phyloP scores from a whole-genome alignment of 345 rosid species.

The Populus nigra region DNA sequence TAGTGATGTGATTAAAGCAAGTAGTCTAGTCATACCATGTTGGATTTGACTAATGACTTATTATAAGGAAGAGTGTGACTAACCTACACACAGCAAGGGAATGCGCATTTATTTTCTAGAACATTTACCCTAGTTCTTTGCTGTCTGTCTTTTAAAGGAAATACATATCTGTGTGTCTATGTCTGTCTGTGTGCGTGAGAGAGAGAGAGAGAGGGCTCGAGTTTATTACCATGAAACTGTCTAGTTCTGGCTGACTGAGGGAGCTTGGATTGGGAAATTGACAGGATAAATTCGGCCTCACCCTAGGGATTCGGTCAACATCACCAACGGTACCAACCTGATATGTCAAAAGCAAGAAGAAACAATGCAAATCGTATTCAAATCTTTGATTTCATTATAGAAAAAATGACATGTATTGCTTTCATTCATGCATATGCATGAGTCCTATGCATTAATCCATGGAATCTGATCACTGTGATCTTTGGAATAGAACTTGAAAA shows the following conservation, averaged over 20 bases:
- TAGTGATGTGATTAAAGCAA: background rate
- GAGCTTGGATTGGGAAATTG: slow-evolving; percentile 17
- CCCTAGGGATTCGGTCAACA: background rate
- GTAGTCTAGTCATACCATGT: slow-evolving; percentile 6
- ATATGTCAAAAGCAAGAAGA: background rate
- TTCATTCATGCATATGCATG: background rate
- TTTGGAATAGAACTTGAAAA: background rate
- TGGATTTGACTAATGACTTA: background rate
- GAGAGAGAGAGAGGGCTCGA: background rate
- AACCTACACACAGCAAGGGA: too few relatives aligned
- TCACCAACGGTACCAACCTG: slow-evolving; percentile 28
- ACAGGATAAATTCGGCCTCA: slow-evolving; percentile 7
- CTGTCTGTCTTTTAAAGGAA: too few relatives aligned
- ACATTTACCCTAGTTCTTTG: too few relatives aligned
- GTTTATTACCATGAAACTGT: slow-evolving; percentile 44
- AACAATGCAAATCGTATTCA: background rate
- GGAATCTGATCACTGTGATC: too few relatives aligned
- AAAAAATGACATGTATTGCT: background rate
- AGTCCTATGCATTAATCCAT: too few relatives aligned
- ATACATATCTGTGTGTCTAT: too few relatives aligned
- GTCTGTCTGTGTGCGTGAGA: background rate
- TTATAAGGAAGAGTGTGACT: too few relatives aligned
- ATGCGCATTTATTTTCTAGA: too few relatives aligned
- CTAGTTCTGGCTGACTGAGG: slow-evolving; percentile 39
- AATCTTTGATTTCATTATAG: background rate